Evolutionary conservation across 495 filamentous ascomycete species (phyloP).

Genomic region (Penicillium taxi): DNA sequence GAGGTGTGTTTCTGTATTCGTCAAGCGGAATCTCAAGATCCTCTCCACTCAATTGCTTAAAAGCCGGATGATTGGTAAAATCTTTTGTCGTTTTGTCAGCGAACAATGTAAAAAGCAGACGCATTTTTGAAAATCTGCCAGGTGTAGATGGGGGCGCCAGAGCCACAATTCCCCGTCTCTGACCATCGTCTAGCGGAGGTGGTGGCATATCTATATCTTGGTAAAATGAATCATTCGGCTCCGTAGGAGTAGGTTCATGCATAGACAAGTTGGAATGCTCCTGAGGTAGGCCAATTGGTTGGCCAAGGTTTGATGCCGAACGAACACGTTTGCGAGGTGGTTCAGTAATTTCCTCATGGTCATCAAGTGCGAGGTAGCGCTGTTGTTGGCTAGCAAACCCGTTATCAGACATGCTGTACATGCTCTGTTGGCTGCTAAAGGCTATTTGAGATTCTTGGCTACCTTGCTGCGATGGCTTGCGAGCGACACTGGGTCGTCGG

Average conservation of each 20-base stretch:
- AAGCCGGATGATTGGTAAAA: conserved; percentile 56
- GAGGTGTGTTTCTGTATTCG: conserved; percentile 71
- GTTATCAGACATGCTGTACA: conserved; percentile 56
- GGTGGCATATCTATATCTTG: conserved; percentile 47
- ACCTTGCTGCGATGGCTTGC: conserved; percentile 53
- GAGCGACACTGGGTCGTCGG: conserved; percentile 41
- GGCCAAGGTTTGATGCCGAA: conserved; percentile 43
- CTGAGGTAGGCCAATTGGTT: conserved; percentile 29
- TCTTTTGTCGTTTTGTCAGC: conserved; percentile 59
- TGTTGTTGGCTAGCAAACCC: conserved; percentile 52
- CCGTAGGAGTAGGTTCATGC: conserved; percentile 63
- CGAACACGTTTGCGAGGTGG: conserved; percentile 79
- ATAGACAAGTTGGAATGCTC: conserved; percentile 37
- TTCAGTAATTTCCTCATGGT: conserved; percentile 54
- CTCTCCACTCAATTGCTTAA: conserved; percentile 62
- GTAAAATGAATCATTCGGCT: conserved; percentile 78
- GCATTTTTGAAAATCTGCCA: conserved; percentile 64
- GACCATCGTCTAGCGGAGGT: conserved; percentile 45
- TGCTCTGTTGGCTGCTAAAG: conserved; percentile 59
- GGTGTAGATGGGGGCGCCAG: conserved; percentile 59
- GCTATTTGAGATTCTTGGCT: conserved; percentile 52
- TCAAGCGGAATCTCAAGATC: conserved; percentile 91
- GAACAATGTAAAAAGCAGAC: conserved; percentile 80
- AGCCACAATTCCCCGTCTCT: conserved; percentile 55
- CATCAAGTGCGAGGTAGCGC: conserved; percentile 39